phyloP scores from a whole-genome alignment of 495 filamentous ascomycete genomes.

The Viridothelium virens region DNA sequence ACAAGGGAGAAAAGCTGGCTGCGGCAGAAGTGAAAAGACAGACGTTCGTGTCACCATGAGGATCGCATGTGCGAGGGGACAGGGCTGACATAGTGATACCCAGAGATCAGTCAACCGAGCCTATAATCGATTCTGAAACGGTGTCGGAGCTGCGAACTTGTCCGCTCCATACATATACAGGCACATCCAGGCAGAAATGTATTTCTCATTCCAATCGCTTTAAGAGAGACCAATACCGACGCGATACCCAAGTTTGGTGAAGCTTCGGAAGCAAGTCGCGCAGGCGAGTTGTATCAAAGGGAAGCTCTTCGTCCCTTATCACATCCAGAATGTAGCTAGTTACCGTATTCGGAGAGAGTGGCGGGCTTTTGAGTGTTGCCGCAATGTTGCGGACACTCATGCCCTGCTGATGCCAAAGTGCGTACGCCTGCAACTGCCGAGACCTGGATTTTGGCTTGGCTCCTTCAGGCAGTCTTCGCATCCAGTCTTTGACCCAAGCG shows the following conservation, averaged over 20 bases:
- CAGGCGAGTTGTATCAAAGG: slow-evolving; percentile 14
- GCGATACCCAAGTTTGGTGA: slow-evolving; percentile 2
- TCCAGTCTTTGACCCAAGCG: slow-evolving; percentile 20
- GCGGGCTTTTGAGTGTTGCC: slow-evolving; percentile 47
- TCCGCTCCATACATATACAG: background rate
- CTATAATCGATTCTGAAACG: background rate
- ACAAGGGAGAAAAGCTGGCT: background rate
- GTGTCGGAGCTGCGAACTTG: background rate
- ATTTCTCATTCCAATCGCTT: background rate
- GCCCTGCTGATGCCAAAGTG: slow-evolving; percentile 48
- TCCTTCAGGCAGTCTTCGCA: slow-evolving; percentile 15
- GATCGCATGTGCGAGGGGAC: background rate
- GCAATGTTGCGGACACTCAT: slow-evolving; percentile 42
- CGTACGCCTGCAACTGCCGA: slow-evolving; percentile 50
- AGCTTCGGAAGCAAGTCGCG: background rate
- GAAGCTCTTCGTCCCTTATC: slow-evolving; percentile 24
- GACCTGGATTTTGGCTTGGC: slow-evolving; percentile 21
- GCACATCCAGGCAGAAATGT: background rate
- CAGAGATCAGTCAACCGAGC: background rate
- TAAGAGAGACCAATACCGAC: slow-evolving; percentile 4
- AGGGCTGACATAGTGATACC: background rate
- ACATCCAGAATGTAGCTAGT: slow-evolving; percentile 42
- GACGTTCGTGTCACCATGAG: background rate
- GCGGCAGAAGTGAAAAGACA: background rate
- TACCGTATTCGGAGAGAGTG: slow-evolving; percentile 46